Evolutionary conservation across 2,329 filamentous ascomycete species (phyloP), one percentile per base, ranked within the genome.

Genomic region (Colletotrichum brevisporum): DNA sequence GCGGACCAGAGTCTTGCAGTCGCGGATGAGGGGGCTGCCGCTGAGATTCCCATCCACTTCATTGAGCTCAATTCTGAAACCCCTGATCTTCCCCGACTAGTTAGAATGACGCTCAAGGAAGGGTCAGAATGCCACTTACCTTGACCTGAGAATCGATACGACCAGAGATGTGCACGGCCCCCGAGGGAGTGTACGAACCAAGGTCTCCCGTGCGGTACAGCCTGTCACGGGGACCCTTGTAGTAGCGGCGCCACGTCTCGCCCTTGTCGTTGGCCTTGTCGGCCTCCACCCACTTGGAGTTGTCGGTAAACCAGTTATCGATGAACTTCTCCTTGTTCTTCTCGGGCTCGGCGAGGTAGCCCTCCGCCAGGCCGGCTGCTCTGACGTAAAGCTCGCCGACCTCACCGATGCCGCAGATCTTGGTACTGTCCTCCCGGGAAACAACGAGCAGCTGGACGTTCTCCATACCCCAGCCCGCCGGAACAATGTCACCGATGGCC

Each of bases 31-130:
- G 13, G 57, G 41, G 31, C 54, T 50, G 24, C 50, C 53, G 15
- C 43, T 51, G 16, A 62, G 8, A 21, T 55, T 21, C 6, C n/a
- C 5, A 10, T 43, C 24, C 6, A 98, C 98, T 73, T 98, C 96
- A 71, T 92, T 92, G 53, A 98, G 90, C 82, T 99, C 96, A 73
- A 99, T 97, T 70, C 95, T 88, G 86, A 98, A 98, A 1, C 95
- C 27, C 10, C 27, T 31, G 27, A 31, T 31, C 27, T 31, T 31
- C 6, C 9, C 27, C 9, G 6, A 8, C 27, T 5, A 5, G 27
- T 31, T 31, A 31, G 27, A 31, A 31, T n/a, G n/a, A n/a, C n/a
- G n/a, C n/a, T n/a, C n/a, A n/a, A n/a, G n/a, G n/a, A n/a, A n/a
- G 8, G 27, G 5, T 31, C 8, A 36, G 31, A 36, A 36, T 36